Conservation (phyloP, 78 protist species). For the Salpingoeca rosetta region DNA sequence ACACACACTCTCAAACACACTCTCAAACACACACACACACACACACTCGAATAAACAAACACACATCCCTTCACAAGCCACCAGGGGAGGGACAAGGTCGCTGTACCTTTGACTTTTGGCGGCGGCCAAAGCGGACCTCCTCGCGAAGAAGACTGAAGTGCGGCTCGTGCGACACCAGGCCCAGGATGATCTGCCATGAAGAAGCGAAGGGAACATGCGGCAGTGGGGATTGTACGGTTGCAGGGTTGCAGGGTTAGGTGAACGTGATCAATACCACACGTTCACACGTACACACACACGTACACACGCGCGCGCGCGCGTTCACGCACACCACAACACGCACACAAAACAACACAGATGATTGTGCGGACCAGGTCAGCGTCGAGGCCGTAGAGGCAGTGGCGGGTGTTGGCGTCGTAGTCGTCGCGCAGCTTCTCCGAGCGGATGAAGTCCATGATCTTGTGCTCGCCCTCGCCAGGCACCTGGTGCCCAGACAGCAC, state of each 20-base stretch:
- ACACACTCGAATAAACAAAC: too few species aligned
- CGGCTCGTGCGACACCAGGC: constrained; percentile 82
- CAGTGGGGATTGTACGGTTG: too few species aligned
- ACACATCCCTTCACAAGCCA: too few species aligned
- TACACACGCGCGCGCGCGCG: too few species aligned
- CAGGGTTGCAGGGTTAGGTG: too few species aligned
- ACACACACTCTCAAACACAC: too few species aligned
- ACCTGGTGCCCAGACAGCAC: constrained; percentile 32
- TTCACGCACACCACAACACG: too few species aligned
- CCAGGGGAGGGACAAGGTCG: too few species aligned
- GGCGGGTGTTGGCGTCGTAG: constrained; percentile 40
- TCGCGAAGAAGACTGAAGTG: constrained; percentile 73
- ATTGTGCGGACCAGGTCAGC: constrained; percentile 78
- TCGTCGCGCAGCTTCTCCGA: not conserved
- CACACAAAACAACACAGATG: too few species aligned
- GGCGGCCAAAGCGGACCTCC: constrained; percentile 44
- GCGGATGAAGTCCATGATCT: constrained; percentile 76
- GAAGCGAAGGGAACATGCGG: too few species aligned
- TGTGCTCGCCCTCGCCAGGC: constrained; percentile 92
- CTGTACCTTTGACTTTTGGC: too few species aligned
- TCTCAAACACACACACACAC: too few species aligned
- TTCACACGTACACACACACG: not conserved
- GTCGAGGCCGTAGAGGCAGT: constrained; percentile 89
- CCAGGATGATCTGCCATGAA: constrained; percentile 71
- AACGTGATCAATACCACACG: not conserved